Percentiles rank a stretch among this genome's conserved stretches.
These are phyloP conservation scores for Starmerella etchellsii DNA, from an alignment of 805 yeast genomes.

Conservation along the genomic window DNA sequence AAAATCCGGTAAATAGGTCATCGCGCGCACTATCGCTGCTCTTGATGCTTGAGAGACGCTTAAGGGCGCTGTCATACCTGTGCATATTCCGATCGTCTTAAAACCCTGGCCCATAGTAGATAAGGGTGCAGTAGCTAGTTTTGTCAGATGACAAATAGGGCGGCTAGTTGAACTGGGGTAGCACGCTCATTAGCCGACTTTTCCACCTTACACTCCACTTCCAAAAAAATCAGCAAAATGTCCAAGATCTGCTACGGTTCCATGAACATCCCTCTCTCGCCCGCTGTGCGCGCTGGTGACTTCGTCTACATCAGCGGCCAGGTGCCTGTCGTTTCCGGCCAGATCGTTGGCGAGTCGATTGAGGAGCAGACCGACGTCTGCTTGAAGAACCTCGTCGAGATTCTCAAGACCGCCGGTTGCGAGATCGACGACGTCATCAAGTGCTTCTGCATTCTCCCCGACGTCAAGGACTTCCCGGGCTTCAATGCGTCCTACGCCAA, in stretches of 20 bases:
- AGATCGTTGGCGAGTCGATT: constrained; percentile 13
- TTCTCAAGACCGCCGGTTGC: constrained; percentile 13
- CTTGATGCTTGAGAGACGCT: no score
- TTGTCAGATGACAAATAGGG: no score
- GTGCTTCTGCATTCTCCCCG: constrained; percentile 11
- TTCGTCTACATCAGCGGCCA: constrained; percentile 14
- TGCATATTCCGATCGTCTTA: no score
- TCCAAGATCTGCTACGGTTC: constrained; percentile 13
- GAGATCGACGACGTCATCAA: constrained; percentile 11
- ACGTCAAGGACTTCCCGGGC: constrained; percentile 12
- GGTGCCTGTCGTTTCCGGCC: constrained; percentile 15
- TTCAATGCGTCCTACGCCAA: constrained; percentile 13
- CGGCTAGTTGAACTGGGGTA: no score
- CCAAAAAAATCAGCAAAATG: constrained; percentile 2
- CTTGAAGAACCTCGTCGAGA: constrained; percentile 12
- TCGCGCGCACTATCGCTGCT: no score
- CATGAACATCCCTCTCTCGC: constrained; percentile 13
- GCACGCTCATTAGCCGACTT: no score
- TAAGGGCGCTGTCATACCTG: no score
- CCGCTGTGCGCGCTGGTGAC: constrained; percentile 18
- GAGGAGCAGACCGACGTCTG: constrained; percentile 12
- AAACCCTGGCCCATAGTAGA: no score
- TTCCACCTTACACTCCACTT: no score
- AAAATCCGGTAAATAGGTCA: no score
- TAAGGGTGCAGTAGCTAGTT: no score